Evolutionary conservation across 257 asterid species (phyloP).

Genomic region (Solanum corneliomulleri): DNA sequence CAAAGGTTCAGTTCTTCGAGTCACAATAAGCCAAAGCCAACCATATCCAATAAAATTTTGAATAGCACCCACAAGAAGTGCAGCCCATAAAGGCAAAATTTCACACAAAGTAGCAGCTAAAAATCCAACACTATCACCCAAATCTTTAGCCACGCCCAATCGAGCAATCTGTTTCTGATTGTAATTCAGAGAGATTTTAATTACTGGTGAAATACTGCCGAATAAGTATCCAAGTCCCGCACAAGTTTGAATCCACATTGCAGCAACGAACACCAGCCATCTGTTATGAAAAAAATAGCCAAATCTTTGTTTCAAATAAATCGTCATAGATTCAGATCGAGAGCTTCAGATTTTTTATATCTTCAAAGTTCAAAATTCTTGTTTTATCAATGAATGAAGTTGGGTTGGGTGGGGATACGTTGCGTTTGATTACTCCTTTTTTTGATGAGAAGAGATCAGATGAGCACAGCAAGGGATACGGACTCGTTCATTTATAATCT

Average conservation of each 20-base stretch:
- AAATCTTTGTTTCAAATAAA: constrained; percentile 9
- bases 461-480: too few relatives aligned
- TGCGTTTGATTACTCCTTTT: too few relatives aligned
- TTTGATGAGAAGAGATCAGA: too few relatives aligned
- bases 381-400: too few relatives aligned
- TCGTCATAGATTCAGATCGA: not conserved
- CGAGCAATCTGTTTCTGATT: constrained; percentile 33
- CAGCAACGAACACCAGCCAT: constrained; percentile 46
- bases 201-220: constrained; percentile 34
- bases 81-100: constrained; percentile 40
- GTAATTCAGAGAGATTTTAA: constrained; percentile 25
- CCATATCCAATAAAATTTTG: constrained; percentile 38
- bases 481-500: too few relatives aligned
- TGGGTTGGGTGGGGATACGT: too few relatives aligned
- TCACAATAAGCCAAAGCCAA: constrained; percentile 42
- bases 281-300: constrained; percentile 16
- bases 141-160: constrained; percentile 46
- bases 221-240: constrained; percentile 43
- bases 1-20: constrained; percentile 21
- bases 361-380: too few relatives aligned
- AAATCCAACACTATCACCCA: constrained; percentile 45
- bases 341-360: too few relatives aligned
- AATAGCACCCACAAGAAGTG: constrained; percentile 34
- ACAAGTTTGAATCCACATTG: constrained; percentile 50
- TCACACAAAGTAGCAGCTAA: constrained; percentile 38